Evolutionary conservation across 2,329 filamentous ascomycete genomes (phyloP).

Genomic region (Alternaria postmessia): DNA sequence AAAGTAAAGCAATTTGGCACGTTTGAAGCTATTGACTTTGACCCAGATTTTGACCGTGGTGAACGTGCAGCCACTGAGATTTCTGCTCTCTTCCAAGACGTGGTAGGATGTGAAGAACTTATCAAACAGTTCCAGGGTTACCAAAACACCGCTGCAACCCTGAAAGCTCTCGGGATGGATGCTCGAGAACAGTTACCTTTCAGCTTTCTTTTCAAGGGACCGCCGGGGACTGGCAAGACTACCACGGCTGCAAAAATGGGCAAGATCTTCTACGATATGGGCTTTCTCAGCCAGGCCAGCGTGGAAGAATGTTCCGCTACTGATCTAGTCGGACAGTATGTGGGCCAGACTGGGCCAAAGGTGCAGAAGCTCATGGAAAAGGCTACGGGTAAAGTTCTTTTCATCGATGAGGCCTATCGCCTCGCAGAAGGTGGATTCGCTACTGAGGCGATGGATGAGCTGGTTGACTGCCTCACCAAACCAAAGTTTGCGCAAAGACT

Average conservation of each 20-base stretch:
- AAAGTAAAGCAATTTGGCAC: slow-evolving; percentile 35
- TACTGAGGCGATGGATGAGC: slow-evolving; percentile 62
- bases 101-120: slow-evolving; percentile 66
- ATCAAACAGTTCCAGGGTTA: slow-evolving; percentile 64
- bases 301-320: slow-evolving; percentile 73
- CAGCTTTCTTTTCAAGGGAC: slow-evolving; percentile 73
- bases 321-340: slow-evolving; percentile 72
- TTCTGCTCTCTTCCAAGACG: slow-evolving; percentile 63
- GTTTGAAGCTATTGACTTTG: slow-evolving; percentile 63
- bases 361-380: slow-evolving; percentile 67
- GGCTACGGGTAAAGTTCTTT: slow-evolving; percentile 71
- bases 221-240: slow-evolving; percentile 75
- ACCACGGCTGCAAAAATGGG: slow-evolving; percentile 78
- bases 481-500: slow-evolving; percentile 66
- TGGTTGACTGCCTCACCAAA: slow-evolving; percentile 64
- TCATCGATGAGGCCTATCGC: slow-evolving; percentile 77
- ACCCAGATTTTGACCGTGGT: slow-evolving; percentile 65
- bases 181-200: slow-evolving; percentile 68
- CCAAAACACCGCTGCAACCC: slow-evolving; percentile 60
- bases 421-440: slow-evolving; percentile 66
- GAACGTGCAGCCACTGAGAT: slow-evolving; percentile 57
- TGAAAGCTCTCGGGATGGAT: slow-evolving; percentile 63
- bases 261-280: slow-evolving; percentile 77
- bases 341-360: slow-evolving; percentile 75
- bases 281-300: slow-evolving; percentile 67